Evolutionary conservation across 768 basidiomycete genomes (phyloP).

Genomic region (Auriscalpium orientale): DNA sequence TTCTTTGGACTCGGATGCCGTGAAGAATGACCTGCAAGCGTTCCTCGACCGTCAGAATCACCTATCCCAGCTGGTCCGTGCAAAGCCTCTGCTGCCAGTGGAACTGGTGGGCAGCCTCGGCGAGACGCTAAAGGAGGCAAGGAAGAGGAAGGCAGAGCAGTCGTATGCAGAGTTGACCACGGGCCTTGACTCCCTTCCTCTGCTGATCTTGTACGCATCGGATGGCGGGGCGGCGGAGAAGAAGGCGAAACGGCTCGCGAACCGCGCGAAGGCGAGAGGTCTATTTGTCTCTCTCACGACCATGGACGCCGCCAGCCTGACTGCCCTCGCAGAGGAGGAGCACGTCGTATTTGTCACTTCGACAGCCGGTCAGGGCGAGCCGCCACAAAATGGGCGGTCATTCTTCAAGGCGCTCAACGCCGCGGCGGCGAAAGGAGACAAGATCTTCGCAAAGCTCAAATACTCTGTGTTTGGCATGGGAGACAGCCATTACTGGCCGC

Average conservation of each 20-base stretch:
- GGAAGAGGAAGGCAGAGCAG: constrained; percentile 72
- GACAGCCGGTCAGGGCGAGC: constrained; percentile 94
- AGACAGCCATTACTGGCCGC: constrained; percentile 98
- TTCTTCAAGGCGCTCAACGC: constrained; percentile 83
- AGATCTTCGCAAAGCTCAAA: constrained; percentile 54
- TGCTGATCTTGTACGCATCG: constrained; percentile 88
- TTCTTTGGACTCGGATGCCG: constrained; percentile 82
- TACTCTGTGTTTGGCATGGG: constrained; percentile 92
- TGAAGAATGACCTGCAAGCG: constrained; percentile 88
- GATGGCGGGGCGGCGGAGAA: constrained; percentile 97
- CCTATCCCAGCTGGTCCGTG: constrained; percentile 83
- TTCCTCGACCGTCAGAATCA: constrained; percentile 98
- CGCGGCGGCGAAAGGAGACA: constrained; percentile 48
- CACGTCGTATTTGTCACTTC: constrained; percentile 86
- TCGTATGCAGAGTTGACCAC: constrained; percentile 79
- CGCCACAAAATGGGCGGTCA: constrained; percentile 91
- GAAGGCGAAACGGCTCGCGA: constrained; percentile 79
- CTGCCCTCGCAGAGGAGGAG: constrained; percentile 53
- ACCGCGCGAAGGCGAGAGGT: constrained; percentile 78
- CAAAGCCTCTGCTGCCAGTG: constrained; percentile 70
- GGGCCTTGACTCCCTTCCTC: constrained; percentile 81
- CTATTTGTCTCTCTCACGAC: constrained; percentile 67
- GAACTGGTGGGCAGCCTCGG: constrained; percentile 83
- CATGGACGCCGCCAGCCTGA: constrained; percentile 74
- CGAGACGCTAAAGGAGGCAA: constrained; percentile 74